Evolutionary conservation across 768 basidiomycete species (phyloP), one percentile per base, ranked within the genome.

Genomic region (Boletales sp.): DNA sequence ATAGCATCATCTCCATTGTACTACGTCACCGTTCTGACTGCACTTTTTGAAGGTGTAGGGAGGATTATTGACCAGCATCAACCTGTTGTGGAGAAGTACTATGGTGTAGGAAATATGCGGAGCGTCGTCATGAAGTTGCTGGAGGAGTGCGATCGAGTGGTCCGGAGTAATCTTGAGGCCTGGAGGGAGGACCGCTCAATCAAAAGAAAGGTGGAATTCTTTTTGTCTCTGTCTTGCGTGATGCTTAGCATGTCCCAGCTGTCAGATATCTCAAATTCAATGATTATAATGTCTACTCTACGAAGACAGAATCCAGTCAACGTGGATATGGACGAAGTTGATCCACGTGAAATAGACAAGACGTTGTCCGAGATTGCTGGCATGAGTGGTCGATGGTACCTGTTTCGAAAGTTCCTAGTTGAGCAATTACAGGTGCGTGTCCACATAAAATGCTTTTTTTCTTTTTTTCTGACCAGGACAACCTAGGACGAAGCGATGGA

Each of bases 51-150:
- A 70, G 88, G 86, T 48, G 87, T 99, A 44, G 97, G 94, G 0
- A 82, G 91, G 75, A 93, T 99, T 55, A 86, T 99, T 18, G 93
- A 95, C 60, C 97, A 99, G 62, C 97, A 99, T 63, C 95, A 97
- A 57, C 90, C 93, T 2, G 83, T 99, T 5, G 94, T 99, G 1
- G 95, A 97, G 64, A 98, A 97, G 70, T 98, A 99, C 69, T 99
- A 99, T 60, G 97, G 97, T 0, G 58, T 67, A 9, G 89, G 92
- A 1, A 87, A 87, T 66, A 98, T 98, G 95, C 72, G 76, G 37
- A 78, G 70, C 32, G 92, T 95, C 12, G 80, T 94, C 2, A 72
- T 77, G 19, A 77, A 84, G 38, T 73, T 99, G 8, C 68, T 97
- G 42, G 80, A 84, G 49, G 94, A 98, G 64, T 90, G 89, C 47